Base-by-base conservation (phyloP, 2,329 filamentous ascomycete genomes). In the Microsporum canis region DNA sequence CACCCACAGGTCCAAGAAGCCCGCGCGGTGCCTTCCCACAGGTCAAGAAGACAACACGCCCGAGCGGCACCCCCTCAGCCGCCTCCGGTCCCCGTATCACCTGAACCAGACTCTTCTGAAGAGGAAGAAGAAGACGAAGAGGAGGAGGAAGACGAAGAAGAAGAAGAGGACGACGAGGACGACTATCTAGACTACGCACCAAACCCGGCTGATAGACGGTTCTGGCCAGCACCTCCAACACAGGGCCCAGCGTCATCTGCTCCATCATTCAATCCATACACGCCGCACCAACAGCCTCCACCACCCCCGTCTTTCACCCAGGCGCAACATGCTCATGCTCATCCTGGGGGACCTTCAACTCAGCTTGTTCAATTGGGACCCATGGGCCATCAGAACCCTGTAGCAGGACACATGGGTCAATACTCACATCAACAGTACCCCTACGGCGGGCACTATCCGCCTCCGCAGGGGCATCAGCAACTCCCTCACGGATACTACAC, bases 151-250 rank as follows among this genome's bases (percentile, higher is more conserved):
- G 49, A 53, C 23, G 49, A 53, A 12, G 49, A 53, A 53, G 49
- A 53, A 7, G 39, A 43, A 38, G 55, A 43, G 33, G 55, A 77
- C 86, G 49, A 53, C 49, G 79, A 78, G 23, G 84, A 88, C 29
- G 84, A 88, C n/a, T 86, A 81, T 70, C 73, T 76, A 64, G 64
- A 72, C 68, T 77, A 79, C 76, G 73, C 73, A 63, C 73, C 69
- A 57, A 65, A 67, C 14, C 68, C 71, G 58, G 71, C 69, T 29
- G 74, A 73, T 4, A 68, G 69, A 41, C 69, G 68, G 51, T 65
- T 66, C 51, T 75, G 73, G 72, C 57, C 67, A 17, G 65, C 67
- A 4, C 71, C 70, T 27, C 67, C 66, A 27, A 63, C 68, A 49
- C 62, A 63, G 49, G 67, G 70, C n/a, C 78, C 78, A 64, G 65